Evolutionary conservation across 192 early-diverging fungal genomes (phyloP), one percentile per base, ranked within the genome.

Genomic region (Coemansia sp.): DNA sequence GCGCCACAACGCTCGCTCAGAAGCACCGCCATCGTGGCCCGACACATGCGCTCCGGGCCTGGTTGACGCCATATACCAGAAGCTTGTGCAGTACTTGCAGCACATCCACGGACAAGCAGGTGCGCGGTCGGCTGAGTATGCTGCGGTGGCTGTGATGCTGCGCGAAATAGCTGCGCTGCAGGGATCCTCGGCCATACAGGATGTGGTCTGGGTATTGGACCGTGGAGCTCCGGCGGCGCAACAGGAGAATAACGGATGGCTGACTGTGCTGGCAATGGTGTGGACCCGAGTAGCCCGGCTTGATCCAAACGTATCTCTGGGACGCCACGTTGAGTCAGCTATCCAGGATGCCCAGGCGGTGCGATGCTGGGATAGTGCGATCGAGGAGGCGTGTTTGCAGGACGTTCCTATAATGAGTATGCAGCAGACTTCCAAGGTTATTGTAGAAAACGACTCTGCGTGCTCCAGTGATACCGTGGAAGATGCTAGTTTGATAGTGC

Each of bases 301-400:
- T 5, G 41, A 42, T 5, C 10, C 28, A 14, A 50, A 38, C 49
- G 29, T 26, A 19, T 13, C n/a, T 1, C 51, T 66, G 3, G 55
- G 47, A 26, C n/a, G 64, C 4, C 37, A 44, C 10, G 37, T 55
- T n/a, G 17, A 17, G 10, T 6, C 30, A 11, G 33, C 29, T 1
- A 26, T 30, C 6, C 46, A 50, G 24, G 46, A 62, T 19, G 59
- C 60, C 7, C 54, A 47, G 39, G 44, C 18, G 13, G 9, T 17
- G 8, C 55, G 55, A 0, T 52, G 65, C 37, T 74, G 71, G 71
- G 55, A 59, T 28, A 23, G 11, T 2, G 23, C 29, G 14, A 39
- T 74, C 28, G 71, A 67, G 3, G 41, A 60, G 18, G 64, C 54
- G 5, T 67, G 64, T 24, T 9, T 20, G 39, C 32, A 52, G 26